These are phyloP conservation scores for Talaromyces sp. DNA, from an alignment of 2,329 filamentous ascomycete genomes.

Conservation along the genomic window DNA sequence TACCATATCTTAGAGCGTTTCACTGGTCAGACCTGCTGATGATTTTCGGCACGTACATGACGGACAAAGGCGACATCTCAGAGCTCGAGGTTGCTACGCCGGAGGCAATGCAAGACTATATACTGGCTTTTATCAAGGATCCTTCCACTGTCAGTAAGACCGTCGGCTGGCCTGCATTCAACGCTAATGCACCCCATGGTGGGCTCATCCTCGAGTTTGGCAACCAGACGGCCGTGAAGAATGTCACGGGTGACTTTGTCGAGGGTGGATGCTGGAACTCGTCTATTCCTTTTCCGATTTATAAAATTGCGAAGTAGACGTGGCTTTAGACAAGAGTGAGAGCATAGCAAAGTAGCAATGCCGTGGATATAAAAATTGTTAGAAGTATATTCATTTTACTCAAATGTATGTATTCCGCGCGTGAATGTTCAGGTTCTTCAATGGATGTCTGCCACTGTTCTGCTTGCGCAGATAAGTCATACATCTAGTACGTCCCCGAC, in stretches of 20 bases:
- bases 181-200: background rate
- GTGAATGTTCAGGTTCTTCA: slow-evolving; percentile 37
- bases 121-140: slow-evolving; percentile 21
- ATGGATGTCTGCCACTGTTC: slow-evolving; percentile 37
- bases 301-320: background rate
- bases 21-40: slow-evolving; percentile 26
- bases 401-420: background rate
- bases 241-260: background rate
- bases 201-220: background rate
- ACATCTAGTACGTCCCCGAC: slow-evolving; percentile 40
- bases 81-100: slow-evolving; percentile 16
- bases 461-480: slow-evolving; percentile 25
- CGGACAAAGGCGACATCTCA: slow-evolving; percentile 10
- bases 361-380: background rate
- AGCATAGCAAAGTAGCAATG: too few relatives aligned
- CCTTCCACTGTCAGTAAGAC: background rate
- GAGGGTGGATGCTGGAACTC: background rate
- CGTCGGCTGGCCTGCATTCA: slow-evolving; percentile 11
- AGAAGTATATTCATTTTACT: background rate
- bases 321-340: too few relatives aligned
- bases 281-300: background rate
- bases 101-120: slow-evolving; percentile 18
- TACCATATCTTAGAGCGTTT: slow-evolving; percentile 39
- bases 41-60: slow-evolving; percentile 17
- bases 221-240: background rate